Percentiles rank a stretch among this genome's conserved stretches.
Evolutionary conservation across 78 protist genomes (phyloP).

Genomic region (Polysphondylium violaceum): DNA sequence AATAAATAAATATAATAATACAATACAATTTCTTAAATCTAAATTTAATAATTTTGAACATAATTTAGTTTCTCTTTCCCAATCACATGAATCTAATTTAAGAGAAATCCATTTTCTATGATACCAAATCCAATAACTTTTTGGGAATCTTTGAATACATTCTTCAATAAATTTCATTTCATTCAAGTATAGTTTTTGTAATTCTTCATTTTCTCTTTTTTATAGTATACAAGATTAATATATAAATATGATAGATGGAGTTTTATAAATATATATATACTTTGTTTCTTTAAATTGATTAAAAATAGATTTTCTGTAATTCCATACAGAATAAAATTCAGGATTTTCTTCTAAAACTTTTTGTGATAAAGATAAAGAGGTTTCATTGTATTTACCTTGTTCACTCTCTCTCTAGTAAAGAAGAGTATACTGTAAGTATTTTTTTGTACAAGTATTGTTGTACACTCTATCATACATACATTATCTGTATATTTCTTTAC

Average conservation of each 20-base stretch:
- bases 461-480: constrained; percentile 15
- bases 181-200: constrained; percentile 27
- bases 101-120: constrained; percentile 78
- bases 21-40: constrained; percentile 94
- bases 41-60: constrained; percentile 76
- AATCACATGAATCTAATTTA: constrained; percentile 47
- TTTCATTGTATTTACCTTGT: constrained; percentile 8
- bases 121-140: constrained; percentile 85
- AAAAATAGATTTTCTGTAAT: constrained; percentile 84
- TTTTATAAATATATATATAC: background rate
- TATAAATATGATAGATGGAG: background rate
- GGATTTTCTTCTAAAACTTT: constrained; percentile 85
- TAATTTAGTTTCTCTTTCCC: constrained; percentile 78
- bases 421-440: background rate
- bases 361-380: constrained; percentile 35
- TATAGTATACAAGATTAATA: background rate
- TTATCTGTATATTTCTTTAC: constrained; percentile 17
- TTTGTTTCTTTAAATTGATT: constrained; percentile 4
- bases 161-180: constrained; percentile 61
- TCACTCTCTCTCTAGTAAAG: constrained; percentile 12
- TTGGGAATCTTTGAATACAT: constrained; percentile 61
- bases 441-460: background rate
- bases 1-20: background rate
- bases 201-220: constrained; percentile 8
- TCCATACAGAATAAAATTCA: constrained; percentile 94